Evolutionary conservation across 805 yeast genomes (phyloP).

Genomic region (Komagataella ulmi): DNA sequence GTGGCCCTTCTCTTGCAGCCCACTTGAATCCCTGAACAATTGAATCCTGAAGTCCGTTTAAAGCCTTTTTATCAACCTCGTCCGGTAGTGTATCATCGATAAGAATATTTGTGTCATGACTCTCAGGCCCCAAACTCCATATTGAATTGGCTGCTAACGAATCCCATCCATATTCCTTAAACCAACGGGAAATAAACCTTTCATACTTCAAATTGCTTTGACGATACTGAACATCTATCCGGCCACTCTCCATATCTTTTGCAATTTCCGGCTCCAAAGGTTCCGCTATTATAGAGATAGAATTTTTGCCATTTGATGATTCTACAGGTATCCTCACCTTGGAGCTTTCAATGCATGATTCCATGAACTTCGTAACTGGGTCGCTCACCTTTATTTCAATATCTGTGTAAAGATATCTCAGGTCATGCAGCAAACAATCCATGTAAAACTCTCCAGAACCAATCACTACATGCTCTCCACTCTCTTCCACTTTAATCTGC

Average conservation of each 20-base stretch:
- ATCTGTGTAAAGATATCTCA: constrained; percentile 48
- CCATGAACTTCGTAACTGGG: constrained; percentile 71
- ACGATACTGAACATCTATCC: constrained; percentile 5
- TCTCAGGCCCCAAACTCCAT: constrained; percentile 64
- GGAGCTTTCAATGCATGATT: constrained; percentile 57
- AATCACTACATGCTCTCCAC: constrained; percentile 71
- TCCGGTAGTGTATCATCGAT: constrained; percentile 64
- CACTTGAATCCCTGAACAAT: constrained; percentile 73
- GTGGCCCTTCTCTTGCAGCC: constrained; percentile 79
- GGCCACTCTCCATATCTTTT: constrained; percentile 26
- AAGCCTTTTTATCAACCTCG: constrained; percentile 46
- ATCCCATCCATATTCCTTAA: constrained; percentile 68
- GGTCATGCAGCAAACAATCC: constrained; percentile 72
- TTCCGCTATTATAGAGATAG: constrained; percentile 62
- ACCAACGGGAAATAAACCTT: constrained; percentile 34
- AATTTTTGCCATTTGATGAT: constrained; percentile 39
- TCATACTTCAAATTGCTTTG: constrained; percentile 16
- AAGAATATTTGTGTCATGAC: constrained; percentile 35
- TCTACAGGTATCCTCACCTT: constrained; percentile 52
- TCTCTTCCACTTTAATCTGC: constrained; percentile 65
- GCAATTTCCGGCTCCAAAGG: constrained; percentile 49
- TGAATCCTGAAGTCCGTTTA: constrained; percentile 34
- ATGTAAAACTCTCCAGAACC: constrained; percentile 84
- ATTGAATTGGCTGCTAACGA: constrained; percentile 68
- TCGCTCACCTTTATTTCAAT: constrained; percentile 73